phyloP scores from a whole-genome alignment of 2,329 filamentous ascomycete genomes.

The Dactylellina drechsleri region DNA sequence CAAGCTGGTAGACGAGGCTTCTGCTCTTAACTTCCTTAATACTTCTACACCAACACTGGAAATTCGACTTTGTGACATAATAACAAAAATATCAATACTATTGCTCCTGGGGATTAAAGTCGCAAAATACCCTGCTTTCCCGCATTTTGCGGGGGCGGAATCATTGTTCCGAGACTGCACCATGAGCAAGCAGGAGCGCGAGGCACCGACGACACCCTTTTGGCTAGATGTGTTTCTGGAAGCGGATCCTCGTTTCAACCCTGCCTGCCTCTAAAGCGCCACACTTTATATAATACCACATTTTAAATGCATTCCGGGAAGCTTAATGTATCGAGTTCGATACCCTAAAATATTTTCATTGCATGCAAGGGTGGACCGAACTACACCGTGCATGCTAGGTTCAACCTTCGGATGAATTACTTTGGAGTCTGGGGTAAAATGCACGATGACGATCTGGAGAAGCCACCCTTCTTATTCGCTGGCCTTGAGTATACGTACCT shows the following conservation, averaged over 20 bases:
- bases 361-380: background rate
- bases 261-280: conserved; percentile 29
- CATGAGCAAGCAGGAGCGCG: background rate
- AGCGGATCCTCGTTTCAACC: conserved; percentile 48
- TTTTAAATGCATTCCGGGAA: too few relatives aligned
- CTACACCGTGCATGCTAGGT: background rate
- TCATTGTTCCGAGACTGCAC: background rate
- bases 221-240: conserved; percentile 40
- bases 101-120: background rate
- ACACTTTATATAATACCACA: conserved; percentile 52
- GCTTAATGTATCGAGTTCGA: too few relatives aligned
- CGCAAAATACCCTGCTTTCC: conserved; percentile 14
- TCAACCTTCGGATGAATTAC: conserved; percentile 5
- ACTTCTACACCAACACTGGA: too few relatives aligned
- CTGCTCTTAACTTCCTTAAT: background rate
- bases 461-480: conserved; percentile 12
- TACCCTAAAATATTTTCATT: too few relatives aligned
- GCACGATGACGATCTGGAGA: conserved; percentile 35
- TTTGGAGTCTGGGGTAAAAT: conserved; percentile 24
- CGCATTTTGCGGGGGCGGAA: conserved; percentile 38
- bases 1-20: background rate
- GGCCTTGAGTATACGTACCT: background rate
- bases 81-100: background rate
- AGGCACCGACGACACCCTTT: conserved; percentile 5
- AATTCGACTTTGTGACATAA: background rate